Evolutionary conservation across 2,329 filamentous ascomycete species (phyloP), one percentile per base, ranked within the genome.

Genomic region (Tolypocladium cylindrosporum): DNA sequence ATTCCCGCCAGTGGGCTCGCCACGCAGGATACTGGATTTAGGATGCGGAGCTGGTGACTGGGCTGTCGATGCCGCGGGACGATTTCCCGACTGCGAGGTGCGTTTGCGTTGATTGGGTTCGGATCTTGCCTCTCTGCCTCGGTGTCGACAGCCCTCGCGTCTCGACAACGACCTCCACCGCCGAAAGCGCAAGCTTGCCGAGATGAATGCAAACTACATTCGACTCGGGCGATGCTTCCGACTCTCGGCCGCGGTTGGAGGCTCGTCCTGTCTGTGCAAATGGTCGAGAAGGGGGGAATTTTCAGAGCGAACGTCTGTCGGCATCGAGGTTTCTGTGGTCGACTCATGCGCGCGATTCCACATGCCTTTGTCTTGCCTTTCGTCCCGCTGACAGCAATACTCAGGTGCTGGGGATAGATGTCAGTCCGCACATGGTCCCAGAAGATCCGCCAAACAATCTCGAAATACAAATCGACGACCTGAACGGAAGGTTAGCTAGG

Each of bases 391-490:
- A 43, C 11, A 16, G 6, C 3, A 21, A 11, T 45, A 8, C 19
- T n/a, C 61, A 90, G 87, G 85, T 90, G 11, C 77, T 87, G 62
- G 88, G 84, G 11, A 79, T 90, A 65, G 88, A 91, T 67, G 83
- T 90, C 61, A 86, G 84, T 64, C 86, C 87, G 34, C 83, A 87
- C 65, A 85, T 87, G 79, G 80, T 81, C 59, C 85, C 86, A 43
- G 83, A 87, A 54, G 81, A 84, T 63, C 66, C 77, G 7, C 85
- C 88, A 21, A 75, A 79, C 5, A 91, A 91, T 66, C 72, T 91
- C 57, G 84, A 86, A 66, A 76, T 90, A 57, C 86, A 90, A 70
- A 79, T 90, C 56, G 88, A 90, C 65, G 86, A 91, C 66, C 73
- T 91, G 48, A 91, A 91, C 67, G 77, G 79, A 65, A 76, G 79